Base-by-base conservation (phyloP, 129 eudicot genomes). In the Sambucus nigra region DNA sequence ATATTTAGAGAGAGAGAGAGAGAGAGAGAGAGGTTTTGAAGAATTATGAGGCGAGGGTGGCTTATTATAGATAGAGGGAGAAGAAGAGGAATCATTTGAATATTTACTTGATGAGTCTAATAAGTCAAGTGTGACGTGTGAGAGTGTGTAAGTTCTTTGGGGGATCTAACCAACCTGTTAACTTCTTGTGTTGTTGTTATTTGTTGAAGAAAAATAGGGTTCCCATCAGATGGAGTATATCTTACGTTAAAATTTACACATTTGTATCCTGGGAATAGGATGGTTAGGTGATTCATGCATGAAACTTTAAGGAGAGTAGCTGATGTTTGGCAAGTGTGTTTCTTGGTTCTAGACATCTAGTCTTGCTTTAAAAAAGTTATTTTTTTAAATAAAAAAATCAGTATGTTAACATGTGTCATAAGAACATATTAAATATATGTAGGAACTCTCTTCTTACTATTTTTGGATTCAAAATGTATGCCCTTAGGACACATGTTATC, bases 151-250 rank as follows among this genome's bases (percentile, higher is more conserved):
- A 3, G 38, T 59, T 69, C 22, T 46, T 51, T 14, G 55, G 5
- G 59, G 51, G 49, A 65, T 44, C 23, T 49, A 69, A 58, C 68
- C 48, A 64, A 35, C 57, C 17, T 18, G 45, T 20, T 65, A 15
- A 45, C 5, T 45, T 19, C 14, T 16, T 28, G 14, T 38, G 20
- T 64, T 57, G 73, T 73, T 69, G 61, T 53, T 69, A 65, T 71
- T 73, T 45, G 85, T 49, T 78, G 65, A 51, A 77, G 73, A 73
- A 53, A 53, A 4, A 4, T n/a, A 42, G 42, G 42, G 9, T 7
- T 2, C 13, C 42, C 13, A 35, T 35, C 13, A 35, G 1, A 35
- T 35, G 13, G 9, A 7, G 42, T 35, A 15, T 29, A 8, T 29
- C 8, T 29, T 3, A 29, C 5, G 4, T 29, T 29, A 29, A 29